Evolutionary conservation across 1,139 yeast species (phyloP), one percentile per base, ranked within the genome.

Genomic region (Kodamaea anthophila): DNA sequence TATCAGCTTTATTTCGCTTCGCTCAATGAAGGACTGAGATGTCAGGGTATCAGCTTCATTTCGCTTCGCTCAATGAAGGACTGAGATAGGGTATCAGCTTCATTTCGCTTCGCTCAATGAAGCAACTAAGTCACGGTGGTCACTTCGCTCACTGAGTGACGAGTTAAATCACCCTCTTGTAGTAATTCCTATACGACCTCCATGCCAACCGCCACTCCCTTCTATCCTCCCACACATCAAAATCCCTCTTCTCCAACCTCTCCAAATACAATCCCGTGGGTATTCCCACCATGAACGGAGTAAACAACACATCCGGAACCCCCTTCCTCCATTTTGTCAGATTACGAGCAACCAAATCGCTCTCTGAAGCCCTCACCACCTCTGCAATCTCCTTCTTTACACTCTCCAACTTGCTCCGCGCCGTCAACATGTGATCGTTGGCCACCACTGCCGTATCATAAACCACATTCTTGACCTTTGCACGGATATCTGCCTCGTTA

Each of bases 121-220:
- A 7, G 6, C 9, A 7, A 16, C 8, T 16, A 16, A 16, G 6
- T 16, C 8, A 16, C 9, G 9, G 8, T 16, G n/a, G n/a, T 16
- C 18, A 9, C 18, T 16, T 16, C 18, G 18, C 18, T 16, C 18
- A 16, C 8, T 16, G 9, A 16, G 18, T 16, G 18, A 9, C 10
- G 5, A 5, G 8, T 10, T 23, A 21, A 5, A 22, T 22, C 4
- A 23, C 40, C 36, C 80, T 58, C 29, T 43, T 51, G 33, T 64
- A 62, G 47, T 76, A 79, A 30, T 69, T 63, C 39, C 61, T 58
- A 56, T 71, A 83, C 2, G 83, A 67, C 4, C 70, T 60, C 75
- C 80, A 82, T 1, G 91, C 83, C 33, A 83, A 58, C 36, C 75
- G 65, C 93, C 93, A 84, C 42, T 82, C 87, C 36, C 70, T 65